These are phyloP conservation scores for Globisporangium nodosum DNA, from an alignment of 352 stramenopile genomes.

Conservation along the genomic window DNA sequence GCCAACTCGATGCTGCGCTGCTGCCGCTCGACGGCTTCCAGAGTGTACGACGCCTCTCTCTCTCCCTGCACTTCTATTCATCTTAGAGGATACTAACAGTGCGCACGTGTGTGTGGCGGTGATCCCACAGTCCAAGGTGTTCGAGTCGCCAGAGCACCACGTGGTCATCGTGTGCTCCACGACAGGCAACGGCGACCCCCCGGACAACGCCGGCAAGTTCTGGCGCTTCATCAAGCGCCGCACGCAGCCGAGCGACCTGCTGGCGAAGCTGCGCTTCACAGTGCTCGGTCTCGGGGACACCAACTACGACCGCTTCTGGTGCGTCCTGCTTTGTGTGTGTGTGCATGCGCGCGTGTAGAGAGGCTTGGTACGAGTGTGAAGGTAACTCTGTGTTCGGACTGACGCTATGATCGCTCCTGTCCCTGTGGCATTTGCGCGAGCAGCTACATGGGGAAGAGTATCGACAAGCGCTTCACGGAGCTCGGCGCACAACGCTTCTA, in stretches of 20 bases:
- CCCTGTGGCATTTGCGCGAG: neutral
- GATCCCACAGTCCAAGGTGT: constrained; percentile 29
- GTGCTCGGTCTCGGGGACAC: constrained; percentile 94
- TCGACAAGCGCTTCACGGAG: constrained; percentile 88
- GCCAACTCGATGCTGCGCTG: constrained; percentile 42
- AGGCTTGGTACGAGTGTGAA: neutral
- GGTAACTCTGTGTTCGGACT: neutral
- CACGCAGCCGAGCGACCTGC: constrained; percentile 67
- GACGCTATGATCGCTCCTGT: neutral
- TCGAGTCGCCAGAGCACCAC: constrained; percentile 31
- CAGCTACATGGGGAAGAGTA: constrained; percentile 82
- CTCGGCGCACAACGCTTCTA: constrained; percentile 83
- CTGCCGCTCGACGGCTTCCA: constrained; percentile 66
- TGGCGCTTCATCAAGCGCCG: constrained; percentile 90
- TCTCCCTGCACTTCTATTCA: neutral
- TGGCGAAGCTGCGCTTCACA: constrained; percentile 73
- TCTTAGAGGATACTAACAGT: constrained; percentile 1
- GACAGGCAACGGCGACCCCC: constrained; percentile 94
- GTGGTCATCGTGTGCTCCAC: constrained; percentile 91
- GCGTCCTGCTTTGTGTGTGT: neutral
- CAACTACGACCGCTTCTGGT: constrained; percentile 97
- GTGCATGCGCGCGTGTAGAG: too few species aligned
- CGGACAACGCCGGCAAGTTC: constrained; percentile 92
- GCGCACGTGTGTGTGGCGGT: neutral
- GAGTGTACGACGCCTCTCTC: constrained; percentile 27